phyloP scores from a whole-genome alignment of 164 flowering plant genomes.

The Macadamia tetraphylla region DNA sequence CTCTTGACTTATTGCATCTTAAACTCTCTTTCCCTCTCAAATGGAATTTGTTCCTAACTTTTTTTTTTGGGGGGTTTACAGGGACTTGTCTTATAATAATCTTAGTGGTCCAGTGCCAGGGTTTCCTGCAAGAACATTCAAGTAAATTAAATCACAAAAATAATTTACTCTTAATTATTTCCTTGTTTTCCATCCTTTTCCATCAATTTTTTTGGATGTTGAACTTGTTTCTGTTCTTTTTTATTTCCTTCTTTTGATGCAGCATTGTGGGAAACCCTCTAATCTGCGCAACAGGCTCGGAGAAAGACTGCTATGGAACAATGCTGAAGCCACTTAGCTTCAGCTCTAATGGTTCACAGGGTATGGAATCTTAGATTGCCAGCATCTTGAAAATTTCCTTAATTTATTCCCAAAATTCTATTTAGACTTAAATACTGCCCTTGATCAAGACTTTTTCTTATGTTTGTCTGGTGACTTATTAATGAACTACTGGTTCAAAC shows the following conservation, averaged over 20 bases:
- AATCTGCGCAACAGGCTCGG: slow-evolving; percentile 79
- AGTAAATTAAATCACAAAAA: slow-evolving; percentile 37
- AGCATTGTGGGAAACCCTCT: slow-evolving; percentile 92
- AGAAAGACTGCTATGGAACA: slow-evolving; percentile 67
- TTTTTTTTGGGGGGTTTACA: slow-evolving; percentile 22
- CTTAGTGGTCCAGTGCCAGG: slow-evolving; percentile 86
- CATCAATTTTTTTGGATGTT: not conserved
- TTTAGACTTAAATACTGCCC: not conserved
- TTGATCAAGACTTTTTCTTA: too few species aligned
- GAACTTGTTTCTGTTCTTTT: not conserved
- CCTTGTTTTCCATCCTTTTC: not conserved
- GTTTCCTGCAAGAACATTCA: slow-evolving; percentile 75
- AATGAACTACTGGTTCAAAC: not conserved
- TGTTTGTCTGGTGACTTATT: too few species aligned
- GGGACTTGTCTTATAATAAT: slow-evolving; percentile 92
- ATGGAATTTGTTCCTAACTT: slow-evolving; percentile 3
- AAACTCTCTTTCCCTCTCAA: not conserved
- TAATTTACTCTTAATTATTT: not conserved
- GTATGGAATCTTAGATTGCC: slow-evolving; percentile 28
- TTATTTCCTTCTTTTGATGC: slow-evolving; percentile 15
- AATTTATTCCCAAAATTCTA: not conserved
- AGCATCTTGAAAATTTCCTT: not conserved
- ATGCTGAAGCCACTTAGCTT: slow-evolving; percentile 66
- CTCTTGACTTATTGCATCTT: slow-evolving; percentile 12
- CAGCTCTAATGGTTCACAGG: slow-evolving; percentile 49